Evolutionary conservation across 1,284 basidiomycete genomes (phyloP), one percentile per base, ranked within the genome.

Genomic region (Trametes sp.): DNA sequence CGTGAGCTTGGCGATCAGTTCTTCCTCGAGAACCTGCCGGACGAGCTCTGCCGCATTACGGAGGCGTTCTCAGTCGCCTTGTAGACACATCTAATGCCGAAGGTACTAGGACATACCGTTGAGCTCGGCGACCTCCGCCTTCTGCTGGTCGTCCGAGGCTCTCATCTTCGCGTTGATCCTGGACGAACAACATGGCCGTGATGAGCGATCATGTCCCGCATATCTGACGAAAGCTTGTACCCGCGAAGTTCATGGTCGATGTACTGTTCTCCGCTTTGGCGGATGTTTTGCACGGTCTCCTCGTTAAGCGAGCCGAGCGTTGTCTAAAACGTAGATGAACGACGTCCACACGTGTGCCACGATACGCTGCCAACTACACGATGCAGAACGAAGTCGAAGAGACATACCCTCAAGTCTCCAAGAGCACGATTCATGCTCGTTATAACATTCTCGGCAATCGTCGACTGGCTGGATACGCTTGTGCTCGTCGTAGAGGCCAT

Each of bases 11-110:
- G 79, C 77, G 21, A 81, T 72, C 9, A 84, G 75, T 56, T 84
- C 76, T 19, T 76, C 74, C 54, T 82, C 67, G 24, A 87, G 70
- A 4, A 81, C 75, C 29, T 83, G 74, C 55, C 82, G 72, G 53
- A 85, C 76, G 38, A 87, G 77, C 9, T 72, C 84, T 85, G 62
- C n/a, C n/a, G n/a, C n/a, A n/a, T n/a, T n/a, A n/a, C n/a, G n/a
- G n/a, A n/a, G n/a, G n/a, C n/a, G n/a, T n/a, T n/a, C n/a, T n/a
- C n/a, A n/a, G n/a, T n/a, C n/a, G n/a, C n/a, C n/a, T n/a, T n/a
- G n/a, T n/a, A n/a, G n/a, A n/a, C n/a, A n/a, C n/a, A n/a, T n/a
- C n/a, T n/a, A n/a, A n/a, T n/a, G n/a, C n/a, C n/a, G n/a, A n/a
- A n/a, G n/a, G n/a, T n/a, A n/a, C n/a, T n/a, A n/a, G n/a, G 19